A percentile compares a stretch with the other conserved stretches of the same genome.
Evolutionary conservation across 805 yeast species (phyloP).

Genomic region (Grigorovia jiainica): DNA sequence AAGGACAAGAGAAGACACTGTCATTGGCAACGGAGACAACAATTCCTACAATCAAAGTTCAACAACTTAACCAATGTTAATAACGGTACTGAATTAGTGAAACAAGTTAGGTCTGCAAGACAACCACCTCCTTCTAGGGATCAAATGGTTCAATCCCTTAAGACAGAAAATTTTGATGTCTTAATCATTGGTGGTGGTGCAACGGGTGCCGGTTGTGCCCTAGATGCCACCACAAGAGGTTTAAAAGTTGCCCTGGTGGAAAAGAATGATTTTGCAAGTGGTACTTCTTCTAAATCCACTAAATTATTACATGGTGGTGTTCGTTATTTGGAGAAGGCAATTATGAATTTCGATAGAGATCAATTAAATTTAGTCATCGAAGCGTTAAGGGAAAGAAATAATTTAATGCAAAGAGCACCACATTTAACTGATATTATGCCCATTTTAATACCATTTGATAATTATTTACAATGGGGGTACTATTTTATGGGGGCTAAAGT

Average conservation of each 20-base stretch:
- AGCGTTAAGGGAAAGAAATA: constrained; percentile 79
- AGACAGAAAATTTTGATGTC: constrained; percentile 47
- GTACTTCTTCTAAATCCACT: constrained; percentile 89
- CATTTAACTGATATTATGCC: constrained; percentile 81
- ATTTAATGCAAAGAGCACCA: constrained; percentile 84
- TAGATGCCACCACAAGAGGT: constrained; percentile 87
- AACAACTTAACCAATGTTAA: too few relatives aligned
- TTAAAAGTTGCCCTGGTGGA: constrained; percentile 81
- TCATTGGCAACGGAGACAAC: too few relatives aligned
- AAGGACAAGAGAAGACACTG: too few relatives aligned
- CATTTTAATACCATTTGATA: constrained; percentile 91
- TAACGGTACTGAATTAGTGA: too few relatives aligned
- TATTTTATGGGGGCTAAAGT: constrained; percentile 83
- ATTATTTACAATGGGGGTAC: constrained; percentile 93
- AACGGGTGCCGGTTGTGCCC: constrained; percentile 86
- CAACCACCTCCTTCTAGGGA: constrained; percentile 39
- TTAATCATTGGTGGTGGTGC: constrained; percentile 94
- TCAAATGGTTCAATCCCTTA: constrained; percentile 36
- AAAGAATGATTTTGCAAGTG: constrained; percentile 82
- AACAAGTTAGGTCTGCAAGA: too few relatives aligned
- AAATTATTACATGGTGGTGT: constrained; percentile 98
- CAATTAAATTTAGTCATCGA: constrained; percentile 84
- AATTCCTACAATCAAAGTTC: too few relatives aligned
- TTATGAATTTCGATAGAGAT: constrained; percentile 82
- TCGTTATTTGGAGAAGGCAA: constrained; percentile 87